Evolutionary conservation across 768 basidiomycete genomes (phyloP).

Genomic region (Pleurotus salmoneostramineus): DNA sequence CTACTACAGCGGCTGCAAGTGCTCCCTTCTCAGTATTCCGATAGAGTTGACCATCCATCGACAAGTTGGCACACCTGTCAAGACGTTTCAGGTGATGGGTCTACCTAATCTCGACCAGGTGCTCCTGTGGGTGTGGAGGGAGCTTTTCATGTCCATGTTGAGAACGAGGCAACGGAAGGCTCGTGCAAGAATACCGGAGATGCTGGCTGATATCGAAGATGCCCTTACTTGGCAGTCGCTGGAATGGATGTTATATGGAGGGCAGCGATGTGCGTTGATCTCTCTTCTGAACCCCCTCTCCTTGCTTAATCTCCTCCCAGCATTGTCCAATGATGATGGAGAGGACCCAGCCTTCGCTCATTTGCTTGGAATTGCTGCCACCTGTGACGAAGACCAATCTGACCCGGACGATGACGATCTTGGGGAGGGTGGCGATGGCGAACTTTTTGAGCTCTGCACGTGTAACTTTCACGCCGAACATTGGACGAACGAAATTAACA

Average conservation of each 20-base stretch:
- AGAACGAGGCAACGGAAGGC: constrained; percentile 28
- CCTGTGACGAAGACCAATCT: constrained; percentile 17
- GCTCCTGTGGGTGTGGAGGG: constrained; percentile 65
- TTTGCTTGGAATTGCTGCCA: constrained; percentile 7
- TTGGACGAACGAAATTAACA: constrained; percentile 43
- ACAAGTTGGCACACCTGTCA: constrained; percentile 32
- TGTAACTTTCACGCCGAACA: constrained; percentile 41
- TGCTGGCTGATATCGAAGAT: constrained; percentile 57
- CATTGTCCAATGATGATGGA: neutral
- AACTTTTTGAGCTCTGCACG: constrained; percentile 17
- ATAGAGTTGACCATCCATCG: constrained; percentile 31
- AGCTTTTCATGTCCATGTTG: constrained; percentile 57
- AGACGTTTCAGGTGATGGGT: constrained; percentile 34
- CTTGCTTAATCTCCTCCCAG: neutral
- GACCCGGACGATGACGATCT: constrained; percentile 21
- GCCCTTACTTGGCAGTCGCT: constrained; percentile 47
- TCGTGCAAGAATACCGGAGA: constrained; percentile 36
- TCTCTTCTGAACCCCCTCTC: constrained; percentile 3
- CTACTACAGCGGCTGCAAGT: constrained; percentile 36
- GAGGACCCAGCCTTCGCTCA: constrained; percentile 3
- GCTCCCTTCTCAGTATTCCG: constrained; percentile 31
- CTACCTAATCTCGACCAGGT: constrained; percentile 32
- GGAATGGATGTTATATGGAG: constrained; percentile 52
- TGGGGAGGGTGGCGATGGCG: constrained; percentile 27
- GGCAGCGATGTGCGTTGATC: constrained; percentile 31